Conservation (phyloP, 1,284 basidiomycete species). For the Pseudozyma pruni region DNA sequence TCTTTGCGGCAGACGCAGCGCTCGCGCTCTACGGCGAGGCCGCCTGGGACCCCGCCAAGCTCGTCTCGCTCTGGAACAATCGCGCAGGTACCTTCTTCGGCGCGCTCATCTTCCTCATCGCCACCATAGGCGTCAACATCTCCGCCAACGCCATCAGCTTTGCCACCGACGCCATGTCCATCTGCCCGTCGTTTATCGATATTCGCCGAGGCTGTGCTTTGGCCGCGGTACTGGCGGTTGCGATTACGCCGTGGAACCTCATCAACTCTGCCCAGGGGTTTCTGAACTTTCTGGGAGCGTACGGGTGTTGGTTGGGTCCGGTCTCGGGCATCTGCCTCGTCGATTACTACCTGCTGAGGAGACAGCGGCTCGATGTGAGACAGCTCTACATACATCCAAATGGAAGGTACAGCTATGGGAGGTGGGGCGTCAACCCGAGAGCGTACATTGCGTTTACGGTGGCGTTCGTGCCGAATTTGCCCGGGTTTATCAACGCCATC, state of each 20-base stretch:
- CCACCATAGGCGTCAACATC: slow-evolving; percentile 30
- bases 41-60: slow-evolving; percentile 25
- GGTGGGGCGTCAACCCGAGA: slow-evolving; percentile 17
- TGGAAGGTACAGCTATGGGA: slow-evolving; percentile 26
- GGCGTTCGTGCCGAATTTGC: slow-evolving; percentile 30
- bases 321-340: slow-evolving; percentile 22
- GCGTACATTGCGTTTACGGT: slow-evolving; percentile 29
- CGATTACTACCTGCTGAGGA: slow-evolving; percentile 24
- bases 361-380: slow-evolving; percentile 16
- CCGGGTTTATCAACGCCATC: slow-evolving; percentile 40
- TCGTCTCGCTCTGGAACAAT: slow-evolving; percentile 17
- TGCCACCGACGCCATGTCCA: slow-evolving; percentile 30
- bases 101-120: slow-evolving; percentile 26
- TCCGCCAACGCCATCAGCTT: slow-evolving; percentile 26
- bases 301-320: slow-evolving; percentile 27
- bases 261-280: slow-evolving; percentile 24
- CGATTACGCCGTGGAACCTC: slow-evolving; percentile 29
- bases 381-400: slow-evolving; percentile 32
- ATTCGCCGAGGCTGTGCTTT: slow-evolving; percentile 16
- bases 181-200: slow-evolving; percentile 24
- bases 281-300: slow-evolving; percentile 35
- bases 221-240: slow-evolving; percentile 16
- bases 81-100: slow-evolving; percentile 23
- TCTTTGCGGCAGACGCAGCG: slow-evolving; percentile 30
- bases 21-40: slow-evolving; percentile 21